phyloP scores from a whole-genome alignment of 306 rosid species.

The Sphenostylis stenocarpa region DNA sequence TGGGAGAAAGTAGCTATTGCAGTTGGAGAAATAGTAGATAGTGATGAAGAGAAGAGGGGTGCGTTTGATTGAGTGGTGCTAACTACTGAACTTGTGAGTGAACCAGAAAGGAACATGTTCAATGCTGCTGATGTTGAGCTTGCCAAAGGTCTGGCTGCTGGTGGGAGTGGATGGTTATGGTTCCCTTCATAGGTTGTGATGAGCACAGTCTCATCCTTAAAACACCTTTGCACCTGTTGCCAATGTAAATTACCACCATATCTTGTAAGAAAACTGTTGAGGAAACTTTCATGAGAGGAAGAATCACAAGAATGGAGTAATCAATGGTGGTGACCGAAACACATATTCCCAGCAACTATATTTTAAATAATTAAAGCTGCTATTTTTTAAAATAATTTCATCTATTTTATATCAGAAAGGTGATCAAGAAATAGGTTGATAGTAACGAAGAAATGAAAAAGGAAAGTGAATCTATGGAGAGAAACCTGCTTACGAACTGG shows the following conservation, averaged over 20 bases:
- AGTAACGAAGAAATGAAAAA: too few relatives aligned
- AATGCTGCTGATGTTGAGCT: slow-evolving; percentile 44
- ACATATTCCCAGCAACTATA: too few relatives aligned
- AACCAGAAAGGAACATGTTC: slow-evolving; percentile 37
- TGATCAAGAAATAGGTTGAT: too few relatives aligned
- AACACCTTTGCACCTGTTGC: slow-evolving; percentile 52
- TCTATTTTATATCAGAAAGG: too few relatives aligned
- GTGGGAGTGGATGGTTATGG: slow-evolving; percentile 51
- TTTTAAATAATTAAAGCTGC: too few relatives aligned
- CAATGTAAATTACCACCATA: too few relatives aligned
- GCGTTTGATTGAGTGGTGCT: background rate
- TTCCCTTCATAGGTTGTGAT: slow-evolving; percentile 51
- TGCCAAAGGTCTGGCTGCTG: slow-evolving; percentile 38
- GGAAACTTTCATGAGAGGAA: too few relatives aligned
- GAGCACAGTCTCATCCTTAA: slow-evolving; percentile 38
- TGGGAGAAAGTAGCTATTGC: slow-evolving; percentile 40
- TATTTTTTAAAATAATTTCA: too few relatives aligned
- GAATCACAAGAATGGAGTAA: too few relatives aligned
- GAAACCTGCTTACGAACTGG: slow-evolving; percentile 60
- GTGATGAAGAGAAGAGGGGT: slow-evolving; percentile 31
- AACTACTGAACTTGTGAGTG: slow-evolving; percentile 26
- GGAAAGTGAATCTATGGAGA: too few relatives aligned
- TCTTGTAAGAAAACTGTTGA: too few relatives aligned
- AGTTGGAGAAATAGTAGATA: slow-evolving; percentile 10
- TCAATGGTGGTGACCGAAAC: too few relatives aligned